Evolutionary conservation across 1,284 basidiomycete genomes (phyloP), one percentile per base, ranked within the genome.

Genomic region (Inonotus obliquus): DNA sequence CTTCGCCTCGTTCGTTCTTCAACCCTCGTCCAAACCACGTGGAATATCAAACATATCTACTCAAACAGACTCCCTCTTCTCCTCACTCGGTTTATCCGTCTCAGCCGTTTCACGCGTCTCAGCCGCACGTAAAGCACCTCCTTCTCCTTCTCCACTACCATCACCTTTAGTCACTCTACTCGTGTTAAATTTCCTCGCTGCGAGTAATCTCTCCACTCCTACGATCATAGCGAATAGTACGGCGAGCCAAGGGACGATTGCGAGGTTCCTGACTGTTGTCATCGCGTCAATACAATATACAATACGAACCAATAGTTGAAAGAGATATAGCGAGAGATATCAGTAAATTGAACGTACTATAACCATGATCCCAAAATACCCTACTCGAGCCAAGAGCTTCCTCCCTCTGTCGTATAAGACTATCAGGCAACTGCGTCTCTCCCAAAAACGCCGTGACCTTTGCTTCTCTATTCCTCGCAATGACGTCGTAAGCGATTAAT

Each of bases 401-500:
- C 66, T 80, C 74, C 13, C 76, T 67, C 19, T 64, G 63, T 65
- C 79, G 70, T 38, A 87, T 72, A 3, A 77, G 29, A 1, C 65
- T 58, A 4, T 71, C 67, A 0, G 81, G 76, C 10, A 87, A 60
- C 32, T 71, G 66, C 1, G 74, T 29, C 5, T 68, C 70, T 4
- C 70, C 73, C 54, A 84, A 60, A 49, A 71, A 76, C 4, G 81
- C 84, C 19, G 69, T 69, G 59, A 86, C 73, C 45, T 73, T 71
- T 13, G 80, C 83, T 35, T 70, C 68, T n/a, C 77, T 73, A 52
- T 73, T 84, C 19, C 77, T 77, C 64, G 81, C 81, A 69, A 80
- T 81, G 67, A 76, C 68, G 47, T 81, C 81, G 70, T 79, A 83
- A 1, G 84, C 76, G 21, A 86, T 74, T 57, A 81, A 73, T 21